These are phyloP conservation scores for Thielaviopsis ethacetica DNA, from an alignment of 2,329 filamentous ascomycete species.

Conservation along the genomic window DNA sequence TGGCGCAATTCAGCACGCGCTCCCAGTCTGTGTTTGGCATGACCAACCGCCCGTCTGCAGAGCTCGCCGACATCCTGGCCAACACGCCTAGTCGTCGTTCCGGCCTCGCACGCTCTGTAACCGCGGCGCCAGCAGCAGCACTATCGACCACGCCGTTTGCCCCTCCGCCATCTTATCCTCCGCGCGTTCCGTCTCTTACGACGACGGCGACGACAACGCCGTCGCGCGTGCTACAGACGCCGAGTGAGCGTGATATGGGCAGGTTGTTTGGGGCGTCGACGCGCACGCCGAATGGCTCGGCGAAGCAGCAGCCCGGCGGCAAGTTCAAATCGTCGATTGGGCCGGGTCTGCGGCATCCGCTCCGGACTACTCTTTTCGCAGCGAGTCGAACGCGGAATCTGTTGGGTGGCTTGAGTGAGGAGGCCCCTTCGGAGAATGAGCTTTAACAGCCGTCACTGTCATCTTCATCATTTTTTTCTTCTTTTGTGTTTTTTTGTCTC, in stretches of 20 bases:
- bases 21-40: constrained; percentile 3
- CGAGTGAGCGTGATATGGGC: not conserved
- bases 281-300: not conserved
- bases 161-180: not conserved
- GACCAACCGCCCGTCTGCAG: not conserved
- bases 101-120: constrained; percentile 23
- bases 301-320: not conserved
- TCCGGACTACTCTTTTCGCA: not conserved
- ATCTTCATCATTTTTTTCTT: not conserved
- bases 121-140: constrained; percentile 22
- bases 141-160: not conserved
- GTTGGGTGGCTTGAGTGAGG: not conserved
- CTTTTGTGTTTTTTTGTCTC: not conserved
- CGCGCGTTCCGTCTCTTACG: not conserved
- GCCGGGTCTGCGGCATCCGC: not conserved
- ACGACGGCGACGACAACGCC: not conserved
- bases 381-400: not conserved
- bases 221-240: not conserved
- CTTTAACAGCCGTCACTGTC: not conserved
- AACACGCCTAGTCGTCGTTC: constrained; percentile 32
- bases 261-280: not conserved
- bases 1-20: constrained; percentile 7
- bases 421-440: not conserved
- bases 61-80: constrained; percentile 14
- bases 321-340: not conserved